Conservation (phyloP, 768 basidiomycete genomes). For the Tylopilus cervinicoccineus region DNA sequence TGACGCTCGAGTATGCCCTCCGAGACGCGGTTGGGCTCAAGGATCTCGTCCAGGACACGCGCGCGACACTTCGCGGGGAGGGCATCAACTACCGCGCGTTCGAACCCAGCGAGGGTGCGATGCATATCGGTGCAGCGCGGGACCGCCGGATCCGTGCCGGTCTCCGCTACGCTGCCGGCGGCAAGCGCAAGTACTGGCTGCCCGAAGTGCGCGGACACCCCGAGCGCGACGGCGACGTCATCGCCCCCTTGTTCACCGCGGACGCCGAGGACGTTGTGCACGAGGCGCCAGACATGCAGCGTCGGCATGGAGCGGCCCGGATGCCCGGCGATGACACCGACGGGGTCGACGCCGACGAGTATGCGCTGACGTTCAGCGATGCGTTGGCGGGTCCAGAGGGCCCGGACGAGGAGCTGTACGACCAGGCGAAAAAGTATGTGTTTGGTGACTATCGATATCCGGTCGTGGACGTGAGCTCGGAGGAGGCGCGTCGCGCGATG, state of each 20-base stretch:
- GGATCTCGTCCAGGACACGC: constrained; percentile 85
- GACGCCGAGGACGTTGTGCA: constrained; percentile 67
- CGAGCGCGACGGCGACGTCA: constrained; percentile 50
- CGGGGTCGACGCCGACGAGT: constrained; percentile 33
- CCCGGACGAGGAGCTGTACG: constrained; percentile 73
- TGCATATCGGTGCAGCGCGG: constrained; percentile 86
- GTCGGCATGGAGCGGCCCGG: constrained; percentile 18
- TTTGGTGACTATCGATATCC: constrained; percentile 94
- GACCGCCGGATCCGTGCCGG: constrained; percentile 89
- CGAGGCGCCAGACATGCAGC: constrained; percentile 51
- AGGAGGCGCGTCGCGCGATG: constrained; percentile 30
- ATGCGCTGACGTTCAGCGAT: constrained; percentile 25
- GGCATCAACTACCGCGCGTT: constrained; percentile 96
- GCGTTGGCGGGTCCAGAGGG: constrained; percentile 48
- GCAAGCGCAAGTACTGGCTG: constrained; percentile 93
- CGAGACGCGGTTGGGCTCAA: constrained; percentile 83
- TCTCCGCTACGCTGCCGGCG: constrained; percentile 87
- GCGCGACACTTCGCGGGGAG: constrained; percentile 76
- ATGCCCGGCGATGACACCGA: constrained; percentile 30
- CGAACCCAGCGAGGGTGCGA: constrained; percentile 90
- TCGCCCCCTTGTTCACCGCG: constrained; percentile 67
- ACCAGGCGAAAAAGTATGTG: constrained; percentile 69
- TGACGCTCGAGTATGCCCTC: constrained; percentile 84
- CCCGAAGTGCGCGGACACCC: constrained; percentile 52
- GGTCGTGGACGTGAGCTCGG: constrained; percentile 78